phyloP scores from a whole-genome alignment of 257 asterid species.

The Jacaranda copaia region DNA sequence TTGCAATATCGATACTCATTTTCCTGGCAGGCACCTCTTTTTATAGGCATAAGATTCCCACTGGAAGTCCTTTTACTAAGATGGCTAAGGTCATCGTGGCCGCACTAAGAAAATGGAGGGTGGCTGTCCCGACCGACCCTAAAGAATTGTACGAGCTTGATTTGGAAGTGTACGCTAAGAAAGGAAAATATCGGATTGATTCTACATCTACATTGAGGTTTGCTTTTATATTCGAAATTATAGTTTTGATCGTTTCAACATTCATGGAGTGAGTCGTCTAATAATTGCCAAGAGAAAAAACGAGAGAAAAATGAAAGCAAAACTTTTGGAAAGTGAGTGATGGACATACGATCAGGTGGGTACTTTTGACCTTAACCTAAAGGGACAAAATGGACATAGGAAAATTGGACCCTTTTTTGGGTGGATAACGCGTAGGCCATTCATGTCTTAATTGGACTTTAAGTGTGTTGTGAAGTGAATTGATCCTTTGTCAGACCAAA shows the following conservation, averaged over 20 bases:
- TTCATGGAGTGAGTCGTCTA: background rate
- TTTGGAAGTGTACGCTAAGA: constrained; percentile 51
- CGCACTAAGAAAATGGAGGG: constrained; percentile 64
- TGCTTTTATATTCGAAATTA: constrained; percentile 20
- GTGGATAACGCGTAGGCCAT: background rate
- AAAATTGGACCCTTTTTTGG: background rate
- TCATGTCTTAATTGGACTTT: background rate
- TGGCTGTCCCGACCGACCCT: constrained; percentile 60
- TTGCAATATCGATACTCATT: constrained; percentile 61
- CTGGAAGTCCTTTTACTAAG: constrained; percentile 87
- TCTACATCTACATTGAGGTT: constrained; percentile 79
- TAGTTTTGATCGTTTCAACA: background rate
- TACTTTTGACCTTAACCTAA: background rate
- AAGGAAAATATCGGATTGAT: constrained; percentile 65
- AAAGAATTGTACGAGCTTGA: constrained; percentile 73
- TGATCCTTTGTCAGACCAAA: background rate
- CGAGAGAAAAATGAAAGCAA: too few species aligned
- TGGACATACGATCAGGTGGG: background rate
- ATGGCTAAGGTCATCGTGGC: constrained; percentile 82
- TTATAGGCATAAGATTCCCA: constrained; percentile 78
- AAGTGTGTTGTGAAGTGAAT: background rate
- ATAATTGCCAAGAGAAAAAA: too few species aligned
- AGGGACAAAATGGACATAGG: background rate
- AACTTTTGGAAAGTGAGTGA: background rate
- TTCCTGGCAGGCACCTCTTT: constrained; percentile 75